Evolutionary conservation across 495 filamentous ascomycete genomes (phyloP), one percentile per base, ranked within the genome.

Genomic region (Mycothermus thermophilus): DNA sequence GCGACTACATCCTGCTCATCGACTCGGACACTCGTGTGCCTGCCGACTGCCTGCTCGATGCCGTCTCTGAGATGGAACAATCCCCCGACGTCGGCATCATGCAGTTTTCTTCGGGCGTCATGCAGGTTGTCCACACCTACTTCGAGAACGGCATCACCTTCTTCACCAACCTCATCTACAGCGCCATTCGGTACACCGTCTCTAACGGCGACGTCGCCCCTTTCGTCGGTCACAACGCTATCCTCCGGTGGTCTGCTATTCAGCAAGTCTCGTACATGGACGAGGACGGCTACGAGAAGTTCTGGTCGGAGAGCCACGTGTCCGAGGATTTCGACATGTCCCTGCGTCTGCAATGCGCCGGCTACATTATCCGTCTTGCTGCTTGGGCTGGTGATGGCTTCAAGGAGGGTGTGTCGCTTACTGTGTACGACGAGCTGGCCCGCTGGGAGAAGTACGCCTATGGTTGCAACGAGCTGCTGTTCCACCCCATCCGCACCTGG

Each of bases 271-370:
- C 72, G 9, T 85, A 84, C 59, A 46, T 63, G 44, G 69, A 73
- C 23, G 70, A 75, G 41, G 71, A 78, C 34, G 76, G 76, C 15
- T 74, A 79, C 27, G 65, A 84, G 50, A 86, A 84, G 55, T 85
- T 77, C 59, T 87, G 81, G 81, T 86, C 81, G 0, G 81, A 87
- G 55, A 70, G 67, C 16, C 79, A 80, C 50, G 81, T 87, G 24
- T 85, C 80, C 5, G 81, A 87, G 46, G 81, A 87, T 46, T 87
- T 87, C 47, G 81, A 86, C 42, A 84, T 87, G 80, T 78, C 81
- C 7, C 73, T 87, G 3, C 78, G 79, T 35, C 68, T 87, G 13
- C 81, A 87, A 52, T 72, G 67, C 32, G 60, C 38, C 44, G 80
- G 81, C 11, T 84, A 83, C 54, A 74, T 77, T 43, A 73, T 86